Evolutionary conservation across 2,329 filamentous ascomycete genomes (phyloP), one percentile per base, ranked within the genome.

Genomic region (Trichoderma citrinoviride): DNA sequence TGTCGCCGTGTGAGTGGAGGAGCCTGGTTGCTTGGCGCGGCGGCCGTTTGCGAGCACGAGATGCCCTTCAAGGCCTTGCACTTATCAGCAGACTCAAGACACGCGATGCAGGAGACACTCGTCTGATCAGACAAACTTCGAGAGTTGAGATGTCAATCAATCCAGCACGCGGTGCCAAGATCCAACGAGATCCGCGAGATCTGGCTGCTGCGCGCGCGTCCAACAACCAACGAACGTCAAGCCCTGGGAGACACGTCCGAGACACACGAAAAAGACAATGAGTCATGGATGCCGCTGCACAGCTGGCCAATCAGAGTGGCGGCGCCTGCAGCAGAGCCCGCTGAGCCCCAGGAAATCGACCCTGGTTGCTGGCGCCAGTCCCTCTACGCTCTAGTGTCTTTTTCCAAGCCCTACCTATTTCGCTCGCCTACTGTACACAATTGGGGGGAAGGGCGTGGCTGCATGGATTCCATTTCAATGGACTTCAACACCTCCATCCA

Each of bases 331-430:
- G 46, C 21, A 23, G 46, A 23, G 7, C 47, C 44, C 44, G 44
- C 72, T 71, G 73, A 72, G 71, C 71, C 70, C 75, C 73, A 75
- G 72, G 74, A 72, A 75, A 73, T 53, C 10, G 46, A 29, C 58
- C 67, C 68, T 52, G 46, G 6, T n/a, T 68, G 33, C 33, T 37
- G 12, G 33, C 12, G 10, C 33, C 14, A 37, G 33, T 37, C 33
- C 12, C 5, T 14, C 5, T 14, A 10, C 12, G 1, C 3, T 37
- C 33, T 37, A 37, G 33, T 10, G 33, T 14, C 12, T 10, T 14
- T 14, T 10, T 37, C 33, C 12, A 5, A 37, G 33, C 33, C 33
- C 33, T 37, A 37, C 5, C 14, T 37, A 10, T 37, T 12, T 37
- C 33, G 33, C 33, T n/a, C n/a, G n/a, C n/a, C n/a, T n/a, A n/a